These are phyloP conservation scores for Globisporangium radiosum DNA, from an alignment of 352 stramenopile genomes.

Conservation along the genomic window DNA sequence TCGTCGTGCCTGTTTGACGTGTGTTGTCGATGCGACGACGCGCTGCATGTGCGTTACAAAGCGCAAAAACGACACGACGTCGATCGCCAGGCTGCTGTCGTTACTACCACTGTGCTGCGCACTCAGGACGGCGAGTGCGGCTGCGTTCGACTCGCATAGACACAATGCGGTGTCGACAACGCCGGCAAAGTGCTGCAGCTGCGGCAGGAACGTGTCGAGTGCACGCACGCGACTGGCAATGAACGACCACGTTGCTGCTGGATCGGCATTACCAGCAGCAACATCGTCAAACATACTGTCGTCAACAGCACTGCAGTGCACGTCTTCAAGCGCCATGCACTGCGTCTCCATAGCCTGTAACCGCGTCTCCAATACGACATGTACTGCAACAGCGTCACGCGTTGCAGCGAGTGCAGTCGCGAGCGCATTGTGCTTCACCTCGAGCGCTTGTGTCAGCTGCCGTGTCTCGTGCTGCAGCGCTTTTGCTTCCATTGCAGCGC, in stretches of 20 bases:
- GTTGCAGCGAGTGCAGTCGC: neutral
- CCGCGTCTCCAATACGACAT: neutral
- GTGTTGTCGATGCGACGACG: slow-evolving; percentile 2
- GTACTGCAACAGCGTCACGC: neutral
- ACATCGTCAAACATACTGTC: slow-evolving; percentile 5
- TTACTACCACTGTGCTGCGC: slow-evolving; percentile 11
- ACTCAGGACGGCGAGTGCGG: slow-evolving; percentile 20
- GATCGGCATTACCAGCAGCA: neutral
- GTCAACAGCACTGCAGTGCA: neutral
- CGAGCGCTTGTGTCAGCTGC: slow-evolving; percentile 9
- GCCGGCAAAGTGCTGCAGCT: slow-evolving; percentile 29
- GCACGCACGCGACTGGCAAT: slow-evolving; percentile 16
- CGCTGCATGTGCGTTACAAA: slow-evolving; percentile 16
- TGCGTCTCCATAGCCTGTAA: slow-evolving; percentile 6
- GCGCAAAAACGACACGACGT: slow-evolving; percentile 18
- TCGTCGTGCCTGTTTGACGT: slow-evolving; percentile 18
- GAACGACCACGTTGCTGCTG: neutral
- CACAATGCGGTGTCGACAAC: slow-evolving; percentile 23
- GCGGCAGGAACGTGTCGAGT: slow-evolving; percentile 33
- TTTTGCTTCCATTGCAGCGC: slow-evolving; percentile 12
- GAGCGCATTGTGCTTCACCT: slow-evolving; percentile 7
- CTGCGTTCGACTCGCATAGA: slow-evolving; percentile 29
- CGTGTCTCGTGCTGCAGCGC: slow-evolving; percentile 13
- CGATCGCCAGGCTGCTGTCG: slow-evolving; percentile 7
- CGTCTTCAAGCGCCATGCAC: slow-evolving; percentile 13